Base-by-base conservation (phyloP, 1,284 basidiomycete species). In the Moniliophthora roreri region DNA sequence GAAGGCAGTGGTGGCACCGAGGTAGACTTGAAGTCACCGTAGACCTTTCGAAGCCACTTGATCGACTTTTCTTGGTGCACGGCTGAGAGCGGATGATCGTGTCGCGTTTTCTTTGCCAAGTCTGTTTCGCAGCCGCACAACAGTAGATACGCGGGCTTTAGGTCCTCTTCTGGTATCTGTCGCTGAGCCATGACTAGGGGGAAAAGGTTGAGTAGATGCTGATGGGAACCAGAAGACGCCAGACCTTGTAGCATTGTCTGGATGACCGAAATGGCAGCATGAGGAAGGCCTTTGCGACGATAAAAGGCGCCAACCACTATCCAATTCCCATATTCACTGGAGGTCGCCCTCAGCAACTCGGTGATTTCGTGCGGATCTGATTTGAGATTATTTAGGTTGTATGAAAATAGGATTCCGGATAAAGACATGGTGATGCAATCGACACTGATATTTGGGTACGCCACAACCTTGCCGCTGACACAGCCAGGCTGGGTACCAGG, bases 111-210 rank as follows among this genome's bases (percentile, higher is more conserved):
- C 58, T 67, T 72, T 20, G 65, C 74, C 32, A 82, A 61, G 57
- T 82, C 81, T 2, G 68, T 68, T 58, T 83, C 77, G 57, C 81
- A 83, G 52, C 76, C 74, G 2, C 81, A 75, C 11, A 82, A 69
- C 62, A 84, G 70, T 7, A 84, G 69, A 60, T 71, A 79, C 0
- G 73, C 77, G 11, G 81, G 79, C 58, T 73, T 77, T 26, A 81
- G 66, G 3, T 75, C 69, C 13, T 63, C 57, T 36, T 72, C 67
- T 2, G 66, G 52, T 15, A 77, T 62, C 8, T 72, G 70, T 49
- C 69, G 67, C 9, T 64, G 59, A 9, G 62, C 64, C 69, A 82
- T 70, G 18, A 75, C 81, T 80, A 46, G 8, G 49, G 46, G 15
- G 38, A 24, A 18, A 32, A n/a, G n/a, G 26, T n/a, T 18, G 47